Evolutionary conservation across 2,329 filamentous ascomycete genomes (phyloP), one percentile per base, ranked within the genome.

Genomic region (Aaosphaeria pasadenensis): DNA sequence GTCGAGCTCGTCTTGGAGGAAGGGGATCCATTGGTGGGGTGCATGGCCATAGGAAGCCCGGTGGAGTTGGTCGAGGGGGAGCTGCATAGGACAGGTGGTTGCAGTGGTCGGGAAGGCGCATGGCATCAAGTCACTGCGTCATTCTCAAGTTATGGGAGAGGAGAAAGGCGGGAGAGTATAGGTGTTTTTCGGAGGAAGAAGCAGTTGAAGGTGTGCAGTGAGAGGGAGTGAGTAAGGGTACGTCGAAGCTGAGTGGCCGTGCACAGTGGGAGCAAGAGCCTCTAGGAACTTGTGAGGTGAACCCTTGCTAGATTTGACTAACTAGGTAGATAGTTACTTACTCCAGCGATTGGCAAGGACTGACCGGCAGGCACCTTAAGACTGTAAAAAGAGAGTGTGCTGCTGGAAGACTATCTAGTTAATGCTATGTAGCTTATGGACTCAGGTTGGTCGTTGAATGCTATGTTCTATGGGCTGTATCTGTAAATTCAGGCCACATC

Each of bases 1-100:
- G 62, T 63, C 49, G 71, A 72, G 64, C 63, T 70, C 58, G 70
- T 71, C 60, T 72, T 64, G 56, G 70, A 68, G 43, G 63, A 63
- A 53, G 64, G 61, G 47, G 66, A 59, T 57, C 60, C 66, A 69
- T 68, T 70, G 62, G 68, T 63, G 63, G 66, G 64, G 66, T 64
- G 62, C 67, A 71, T 71, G 63, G 66, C 66, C 60, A 63, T 58
- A 52, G 56, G 56, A 57, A 62, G 62, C 63, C 64, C 57, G 55
- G 60, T 55, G 58, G 57, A 54, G 56, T 54, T 46, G 66, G 58
- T 56, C 59, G 52, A 47, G 52, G 54, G 52, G 62, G 65, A 67
- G 62, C 64, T 64, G 65, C 67, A 71, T 71, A 64, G 55, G 65
- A 61, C 56, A 63, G 53, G 51, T 54, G 55, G 58, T 52, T 49